phyloP scores from a whole-genome alignment of 257 asterid species.

The Mentha longifolia region DNA sequence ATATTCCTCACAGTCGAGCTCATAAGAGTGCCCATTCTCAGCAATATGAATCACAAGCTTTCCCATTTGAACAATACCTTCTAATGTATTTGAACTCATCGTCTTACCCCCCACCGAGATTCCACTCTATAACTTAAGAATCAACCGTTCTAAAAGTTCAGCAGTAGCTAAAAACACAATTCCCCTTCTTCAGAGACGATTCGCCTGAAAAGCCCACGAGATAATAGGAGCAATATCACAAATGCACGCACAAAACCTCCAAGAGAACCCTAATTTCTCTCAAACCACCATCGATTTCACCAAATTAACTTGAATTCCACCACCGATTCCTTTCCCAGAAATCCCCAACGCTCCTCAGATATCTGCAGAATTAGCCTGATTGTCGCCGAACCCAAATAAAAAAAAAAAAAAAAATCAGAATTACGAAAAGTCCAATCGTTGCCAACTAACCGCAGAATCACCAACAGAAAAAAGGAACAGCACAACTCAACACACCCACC shows the following conservation, averaged over 20 bases:
- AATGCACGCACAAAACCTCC: slow-evolving; percentile 19
- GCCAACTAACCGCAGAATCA: slow-evolving; percentile 47
- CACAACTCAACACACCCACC: slow-evolving; percentile 34
- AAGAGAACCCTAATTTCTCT: slow-evolving; percentile 30
- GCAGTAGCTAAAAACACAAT: slow-evolving; percentile 30
- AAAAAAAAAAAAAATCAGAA: not conserved
- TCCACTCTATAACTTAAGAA: slow-evolving; percentile 18
- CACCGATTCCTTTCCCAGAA: slow-evolving; percentile 30
- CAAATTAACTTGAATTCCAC: slow-evolving; percentile 27
- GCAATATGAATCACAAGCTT: slow-evolving; percentile 80
- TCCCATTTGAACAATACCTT: slow-evolving; percentile 69
- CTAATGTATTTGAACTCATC: slow-evolving; percentile 63
- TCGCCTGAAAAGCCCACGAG: slow-evolving; percentile 27
- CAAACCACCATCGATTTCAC: slow-evolving; percentile 32
- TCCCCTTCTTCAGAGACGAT: slow-evolving; percentile 22
- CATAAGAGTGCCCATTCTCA: slow-evolving; percentile 85
- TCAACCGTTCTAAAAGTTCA: slow-evolving; percentile 26
- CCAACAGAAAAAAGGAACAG: slow-evolving; percentile 13
- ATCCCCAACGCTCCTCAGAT: slow-evolving; percentile 31
- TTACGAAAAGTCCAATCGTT: slow-evolving; percentile 29
- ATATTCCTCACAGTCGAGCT: slow-evolving; percentile 69
- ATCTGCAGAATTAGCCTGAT: slow-evolving; percentile 36
- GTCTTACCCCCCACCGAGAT: not conserved
- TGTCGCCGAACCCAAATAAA: slow-evolving; percentile 18
- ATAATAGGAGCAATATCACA: slow-evolving; percentile 21